Base-by-base conservation (phyloP, 2,329 filamentous ascomycete genomes). In the Trichoderma citrinoviride region DNA sequence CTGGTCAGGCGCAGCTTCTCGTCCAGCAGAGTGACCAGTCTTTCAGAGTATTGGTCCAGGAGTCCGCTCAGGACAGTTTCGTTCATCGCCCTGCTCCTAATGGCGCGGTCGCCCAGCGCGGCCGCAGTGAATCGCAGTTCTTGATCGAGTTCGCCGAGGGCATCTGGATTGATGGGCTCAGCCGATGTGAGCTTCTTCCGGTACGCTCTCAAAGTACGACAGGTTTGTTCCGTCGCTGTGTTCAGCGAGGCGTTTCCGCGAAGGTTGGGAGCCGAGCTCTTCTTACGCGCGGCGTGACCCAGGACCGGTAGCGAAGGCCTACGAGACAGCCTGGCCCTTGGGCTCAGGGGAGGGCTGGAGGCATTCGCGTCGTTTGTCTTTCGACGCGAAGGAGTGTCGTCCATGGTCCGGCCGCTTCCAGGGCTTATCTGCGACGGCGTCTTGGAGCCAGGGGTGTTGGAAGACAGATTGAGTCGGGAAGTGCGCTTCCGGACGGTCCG, bases 21-120 rank as follows among this genome's bases (percentile, higher is more conserved):
- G 68, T 93, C 90, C 50, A 93, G 81, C 75, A 92, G 82, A 52
- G 82, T 85, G 6, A 92, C 86, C 54, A 93, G 78, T 66, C 87
- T 83, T 71, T 92, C 89, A 2, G 89, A 91, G 71, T 92, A 92
- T 76, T 91, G 86, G 69, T 92, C 90, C 7, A 93, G 78, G 50
- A 93, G 77, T 56, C 87, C 88, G 46, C 82, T 85, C 40, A 90
- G 77, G 55, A 85, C 79, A 19, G 81, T 83, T 71, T 88, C 86
- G 68, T 82, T 85, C 73, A 87, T 80, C 1, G 80, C 77, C 73
- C 82, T 79, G 73, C 80, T 84, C 68, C 84, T 78, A 65, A 82
- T 83, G 5, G 81, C 82, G 40, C 84, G 78, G 62, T 87, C 85
- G 3, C 84, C 83, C 33, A 90, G 76, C 7, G 87, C 87, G 10